Conservation (phyloP, 306 rosid genomes). For the Bauhinia variegata region DNA sequence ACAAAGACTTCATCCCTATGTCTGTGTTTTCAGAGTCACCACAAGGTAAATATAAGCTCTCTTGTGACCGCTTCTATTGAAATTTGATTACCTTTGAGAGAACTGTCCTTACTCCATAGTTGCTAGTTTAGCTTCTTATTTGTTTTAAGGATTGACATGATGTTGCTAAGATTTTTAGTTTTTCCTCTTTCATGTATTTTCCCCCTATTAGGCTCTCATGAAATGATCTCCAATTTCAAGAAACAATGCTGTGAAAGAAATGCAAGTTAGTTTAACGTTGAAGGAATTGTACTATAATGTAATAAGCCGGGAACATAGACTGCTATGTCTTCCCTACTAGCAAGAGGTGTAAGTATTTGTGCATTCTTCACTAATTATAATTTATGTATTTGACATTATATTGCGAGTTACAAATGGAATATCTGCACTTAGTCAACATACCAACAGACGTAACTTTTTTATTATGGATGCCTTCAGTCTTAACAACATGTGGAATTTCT, state of each 20-base stretch:
- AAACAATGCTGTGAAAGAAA: conserved; percentile 2
- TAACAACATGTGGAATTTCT: not conserved
- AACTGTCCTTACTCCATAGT: too few species aligned
- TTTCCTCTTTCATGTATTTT: not conserved
- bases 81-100: not conserved
- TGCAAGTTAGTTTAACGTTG: not conserved
- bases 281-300: conserved; percentile 1
- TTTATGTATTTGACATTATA: not conserved
- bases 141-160: conserved; percentile 4
- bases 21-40: conserved; percentile 76
- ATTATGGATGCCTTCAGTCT: not conserved
- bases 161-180: conserved; percentile 7
- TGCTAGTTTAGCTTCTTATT: not conserved
- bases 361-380: not conserved
- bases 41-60: conserved; percentile 55
- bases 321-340: not conserved
- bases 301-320: not conserved
- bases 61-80: not conserved
- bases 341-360: not conserved
- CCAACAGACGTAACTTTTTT: not conserved
- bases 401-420: not conserved
- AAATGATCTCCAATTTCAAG: not conserved
- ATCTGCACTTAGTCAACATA: not conserved
- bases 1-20: conserved; percentile 69
- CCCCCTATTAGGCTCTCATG: not conserved